Base-by-base conservation (phyloP, 2,329 filamentous ascomycete genomes). In the Rutstroemia sp. region DNA sequence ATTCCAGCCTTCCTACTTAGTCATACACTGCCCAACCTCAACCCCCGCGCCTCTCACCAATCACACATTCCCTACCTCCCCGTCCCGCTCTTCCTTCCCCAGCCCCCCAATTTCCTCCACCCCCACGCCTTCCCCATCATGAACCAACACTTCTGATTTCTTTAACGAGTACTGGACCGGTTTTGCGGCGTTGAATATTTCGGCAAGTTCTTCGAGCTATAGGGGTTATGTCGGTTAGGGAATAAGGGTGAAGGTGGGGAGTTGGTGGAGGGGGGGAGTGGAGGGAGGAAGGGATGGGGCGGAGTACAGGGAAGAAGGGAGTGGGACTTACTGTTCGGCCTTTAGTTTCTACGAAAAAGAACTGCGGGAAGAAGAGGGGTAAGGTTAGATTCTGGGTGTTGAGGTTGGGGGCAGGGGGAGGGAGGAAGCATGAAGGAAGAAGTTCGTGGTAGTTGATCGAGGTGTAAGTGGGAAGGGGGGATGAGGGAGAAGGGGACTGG, bases 341-440 rank as follows among this genome's bases (percentile, higher is more conserved):
- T 25, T 55, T 55, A 0, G 53, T 55, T 37, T 55, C 53, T 16
- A 55, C 53, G 25, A 55, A 55, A 14, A 55, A 55, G 6, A 55
- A 45, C 53, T 55, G n/a, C n/a, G 14, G 1, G 4, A 5, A 5
- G 23, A 23, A 23, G 23, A 23, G 23, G 23, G 23, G 3, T 23
- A 23, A 5, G 16, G 16, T 53, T 14, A 50, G 38, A 7, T 34
- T 6, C 8, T 17, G 21, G 4, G 1, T 6, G 23, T 2, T 47
- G 16, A 21, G 27, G 5, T 2, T 12, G 12, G 10, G 4, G 3
- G 4, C 7, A 3, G 10, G 5, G 4, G 38, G 38, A 17, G 10
- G 38, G 16, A 14, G 38, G 14, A 14, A 41, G 14, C 3, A 17
- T 9, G 3, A 16, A 41, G 3, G 38, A 17, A 17, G 9, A 48